A percentile compares a stretch with the other conserved stretches of the same genome.
Conservation (phyloP, 306 rosid species). For the Acacia acuminata region DNA sequence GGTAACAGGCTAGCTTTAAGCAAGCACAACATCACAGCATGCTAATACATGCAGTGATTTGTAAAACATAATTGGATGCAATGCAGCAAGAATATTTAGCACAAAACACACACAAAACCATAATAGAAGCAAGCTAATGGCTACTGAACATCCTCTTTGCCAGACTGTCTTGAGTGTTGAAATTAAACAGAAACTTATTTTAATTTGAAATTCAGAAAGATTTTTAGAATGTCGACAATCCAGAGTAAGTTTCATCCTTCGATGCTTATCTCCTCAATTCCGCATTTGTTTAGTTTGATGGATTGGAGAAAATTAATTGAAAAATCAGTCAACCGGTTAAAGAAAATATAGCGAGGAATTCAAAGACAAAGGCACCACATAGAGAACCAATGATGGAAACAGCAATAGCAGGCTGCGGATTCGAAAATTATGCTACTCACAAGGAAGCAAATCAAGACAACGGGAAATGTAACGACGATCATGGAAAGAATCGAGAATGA, state of each 20-base stretch:
- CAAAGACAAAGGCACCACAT: not conserved
- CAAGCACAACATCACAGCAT: not conserved
- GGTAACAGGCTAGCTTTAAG: not conserved
- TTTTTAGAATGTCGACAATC: not conserved
- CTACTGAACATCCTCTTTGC: too few species aligned
- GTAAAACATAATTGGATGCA: not conserved
- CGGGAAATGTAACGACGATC: not conserved
- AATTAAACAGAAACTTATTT: not conserved
- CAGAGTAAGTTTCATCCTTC: not conserved
- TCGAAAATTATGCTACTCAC: not conserved
- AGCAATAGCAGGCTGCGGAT: not conserved
- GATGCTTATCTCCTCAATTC: constrained; percentile 10
- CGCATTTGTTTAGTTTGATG: not conserved
- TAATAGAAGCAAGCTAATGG: not conserved
- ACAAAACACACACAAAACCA: not conserved
- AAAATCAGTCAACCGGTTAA: not conserved
- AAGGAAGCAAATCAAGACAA: constrained; percentile 4
- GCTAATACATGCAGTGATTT: not conserved
- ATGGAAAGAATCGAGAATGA: constrained; percentile 12
- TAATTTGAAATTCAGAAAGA: not conserved
- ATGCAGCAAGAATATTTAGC: not conserved
- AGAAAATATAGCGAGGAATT: not conserved
- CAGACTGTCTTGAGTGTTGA: not conserved
- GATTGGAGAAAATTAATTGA: not conserved
- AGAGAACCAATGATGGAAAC: not conserved